Conservation (phyloP, 805 yeast genomes). For the Danielia oregonensis region DNA sequence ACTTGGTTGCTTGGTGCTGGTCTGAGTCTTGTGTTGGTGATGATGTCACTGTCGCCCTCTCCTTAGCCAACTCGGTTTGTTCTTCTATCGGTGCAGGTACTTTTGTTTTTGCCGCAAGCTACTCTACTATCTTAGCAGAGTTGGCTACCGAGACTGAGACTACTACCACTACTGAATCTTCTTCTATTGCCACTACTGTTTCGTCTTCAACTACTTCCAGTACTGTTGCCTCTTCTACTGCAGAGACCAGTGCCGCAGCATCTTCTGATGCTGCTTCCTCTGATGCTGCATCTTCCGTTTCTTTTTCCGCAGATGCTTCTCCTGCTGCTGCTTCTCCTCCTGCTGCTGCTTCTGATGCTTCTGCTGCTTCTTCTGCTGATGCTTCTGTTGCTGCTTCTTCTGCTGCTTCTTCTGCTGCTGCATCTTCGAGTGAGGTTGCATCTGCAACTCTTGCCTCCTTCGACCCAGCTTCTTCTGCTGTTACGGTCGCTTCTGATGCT, state of each 20-base stretch:
- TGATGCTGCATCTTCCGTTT: not conserved
- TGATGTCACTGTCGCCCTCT: slow-evolving; percentile 6
- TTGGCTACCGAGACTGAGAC: slow-evolving; percentile 1
- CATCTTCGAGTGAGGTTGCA: too few relatives aligned
- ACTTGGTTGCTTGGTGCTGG: slow-evolving; percentile 9
- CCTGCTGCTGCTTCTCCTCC: slow-evolving; percentile 1
- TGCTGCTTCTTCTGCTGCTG: not conserved
- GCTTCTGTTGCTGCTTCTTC: slow-evolving; percentile 1
- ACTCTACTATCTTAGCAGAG: slow-evolving; percentile 3
- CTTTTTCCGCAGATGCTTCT: not conserved
- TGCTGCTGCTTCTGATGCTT: not conserved
- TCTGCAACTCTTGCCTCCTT: too few relatives aligned
- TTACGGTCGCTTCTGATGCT: not conserved
- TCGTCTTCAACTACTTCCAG: not conserved
- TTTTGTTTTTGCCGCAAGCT: slow-evolving; percentile 1
- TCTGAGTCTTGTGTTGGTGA: slow-evolving; percentile 9
- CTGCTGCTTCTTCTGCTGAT: not conserved
- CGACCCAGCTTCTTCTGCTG: too few relatives aligned
- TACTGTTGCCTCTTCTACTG: not conserved
- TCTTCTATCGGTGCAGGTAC: slow-evolving; percentile 8
- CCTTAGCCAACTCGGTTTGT: slow-evolving; percentile 10
- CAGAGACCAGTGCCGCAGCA: not conserved
- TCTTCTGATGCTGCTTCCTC: slow-evolving; percentile 1
- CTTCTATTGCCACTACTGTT: not conserved
- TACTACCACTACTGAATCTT: slow-evolving; percentile 4